These are phyloP conservation scores for Chlorella vulgaris DNA, from an alignment of 139 green algal species.

Conservation along the genomic window DNA sequence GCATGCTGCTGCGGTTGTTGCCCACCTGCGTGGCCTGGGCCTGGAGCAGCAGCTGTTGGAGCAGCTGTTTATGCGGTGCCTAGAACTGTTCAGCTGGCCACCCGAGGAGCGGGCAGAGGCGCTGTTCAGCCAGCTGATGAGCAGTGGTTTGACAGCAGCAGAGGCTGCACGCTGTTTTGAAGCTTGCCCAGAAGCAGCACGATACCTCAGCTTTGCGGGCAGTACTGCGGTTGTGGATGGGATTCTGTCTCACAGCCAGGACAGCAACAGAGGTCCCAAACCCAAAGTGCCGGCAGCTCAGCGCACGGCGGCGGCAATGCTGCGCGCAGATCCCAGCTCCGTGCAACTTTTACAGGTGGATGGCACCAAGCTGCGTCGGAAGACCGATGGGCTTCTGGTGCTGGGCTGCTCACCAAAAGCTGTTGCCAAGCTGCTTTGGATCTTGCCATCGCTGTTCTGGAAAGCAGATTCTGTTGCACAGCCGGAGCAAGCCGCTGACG, in stretches of 20 bases:
- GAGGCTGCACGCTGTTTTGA: not conserved
- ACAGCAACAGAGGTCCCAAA: not conserved
- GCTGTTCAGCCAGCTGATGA: not conserved
- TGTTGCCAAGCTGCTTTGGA: not conserved
- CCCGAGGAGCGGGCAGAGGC: not conserved
- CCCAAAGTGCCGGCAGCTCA: not conserved
- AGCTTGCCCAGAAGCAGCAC: not conserved
- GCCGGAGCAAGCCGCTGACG: not conserved
- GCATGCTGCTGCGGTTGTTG: not conserved
- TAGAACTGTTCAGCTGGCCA: not conserved
- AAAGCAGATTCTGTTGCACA: not conserved
- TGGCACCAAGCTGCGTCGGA: not conserved
- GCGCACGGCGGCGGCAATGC: not conserved
- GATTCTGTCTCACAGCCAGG: not conserved
- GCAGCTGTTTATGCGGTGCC: not conserved
- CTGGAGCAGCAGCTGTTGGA: not conserved
- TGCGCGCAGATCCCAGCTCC: not conserved
- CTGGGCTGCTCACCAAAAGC: not conserved
- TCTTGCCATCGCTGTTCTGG: not conserved
- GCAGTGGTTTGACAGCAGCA: not conserved
- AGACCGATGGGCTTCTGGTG: not conserved
- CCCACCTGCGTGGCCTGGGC: not conserved
- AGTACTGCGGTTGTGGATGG: not conserved
- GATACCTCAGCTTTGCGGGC: too few relatives aligned
- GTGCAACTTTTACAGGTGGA: not conserved